Conservation (phyloP, 768 basidiomycete genomes). For the Pleurotus citrinopileatus region DNA sequence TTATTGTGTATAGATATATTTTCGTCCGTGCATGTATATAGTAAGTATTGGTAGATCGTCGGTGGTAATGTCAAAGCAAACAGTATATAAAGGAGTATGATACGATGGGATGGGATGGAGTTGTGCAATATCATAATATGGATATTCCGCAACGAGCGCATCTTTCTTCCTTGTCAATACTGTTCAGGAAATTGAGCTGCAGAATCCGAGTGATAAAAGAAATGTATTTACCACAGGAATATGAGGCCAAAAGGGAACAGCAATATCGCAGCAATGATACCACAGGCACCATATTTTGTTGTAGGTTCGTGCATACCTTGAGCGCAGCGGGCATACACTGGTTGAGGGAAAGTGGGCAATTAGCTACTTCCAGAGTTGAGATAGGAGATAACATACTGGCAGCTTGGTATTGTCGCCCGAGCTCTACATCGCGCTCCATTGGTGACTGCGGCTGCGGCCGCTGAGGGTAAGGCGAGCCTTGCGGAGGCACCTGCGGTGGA, state of each 20-base stretch:
- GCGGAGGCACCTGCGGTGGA: not conserved
- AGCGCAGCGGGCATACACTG: conserved; percentile 22
- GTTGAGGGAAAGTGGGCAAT: conserved; percentile 13
- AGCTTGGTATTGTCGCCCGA: conserved; percentile 24
- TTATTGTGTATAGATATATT: not conserved
- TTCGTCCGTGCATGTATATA: no score
- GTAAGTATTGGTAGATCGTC: no score
- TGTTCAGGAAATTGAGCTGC: not conserved
- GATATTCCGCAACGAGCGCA: not conserved
- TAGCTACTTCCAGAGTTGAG: not conserved
- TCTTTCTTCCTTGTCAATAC: conserved; percentile 1
- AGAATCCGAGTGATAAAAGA: not conserved
- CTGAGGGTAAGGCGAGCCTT: not conserved
- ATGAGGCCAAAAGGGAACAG: conserved; percentile 26
- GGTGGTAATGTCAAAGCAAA: no score
- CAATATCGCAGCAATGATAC: conserved; percentile 26
- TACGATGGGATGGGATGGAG: no score
- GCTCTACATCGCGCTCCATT: conserved; percentile 1
- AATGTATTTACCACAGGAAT: conserved; percentile 23
- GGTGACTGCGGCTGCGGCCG: not conserved
- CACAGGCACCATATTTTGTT: conserved; percentile 24
- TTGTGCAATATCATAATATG: not conserved
- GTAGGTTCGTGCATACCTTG: conserved; percentile 22
- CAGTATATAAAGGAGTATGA: no score
- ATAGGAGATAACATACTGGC: conserved; percentile 17